phyloP scores from a whole-genome alignment of 176 grass and related monocot species.

The Melocanna baccifera region DNA sequence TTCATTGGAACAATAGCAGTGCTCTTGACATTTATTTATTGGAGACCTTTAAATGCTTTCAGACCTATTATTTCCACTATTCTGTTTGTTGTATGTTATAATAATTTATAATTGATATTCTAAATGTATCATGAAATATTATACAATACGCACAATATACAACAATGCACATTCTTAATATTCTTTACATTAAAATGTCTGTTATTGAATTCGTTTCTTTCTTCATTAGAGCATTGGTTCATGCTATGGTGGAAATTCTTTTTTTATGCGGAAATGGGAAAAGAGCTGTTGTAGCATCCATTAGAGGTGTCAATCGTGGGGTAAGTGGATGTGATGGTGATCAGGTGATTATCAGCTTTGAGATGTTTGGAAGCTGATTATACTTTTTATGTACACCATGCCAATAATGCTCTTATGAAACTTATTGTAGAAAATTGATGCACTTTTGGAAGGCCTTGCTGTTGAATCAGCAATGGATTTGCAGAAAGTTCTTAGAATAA shows the following conservation, averaged over 20 bases:
- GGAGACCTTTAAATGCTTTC: not conserved
- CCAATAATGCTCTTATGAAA: slow-evolving; percentile 32
- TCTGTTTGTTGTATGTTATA: not conserved
- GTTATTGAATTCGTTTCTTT: not conserved
- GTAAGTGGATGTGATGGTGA: slow-evolving; percentile 49
- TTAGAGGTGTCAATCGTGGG: slow-evolving; percentile 44
- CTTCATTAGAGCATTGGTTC: slow-evolving; percentile 86
- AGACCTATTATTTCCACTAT: slow-evolving; percentile 10
- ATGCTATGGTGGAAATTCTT: slow-evolving; percentile 96
- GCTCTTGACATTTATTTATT: slow-evolving; percentile 9
- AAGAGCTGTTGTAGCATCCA: slow-evolving; percentile 59
- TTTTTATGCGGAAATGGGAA: slow-evolving; percentile 83
- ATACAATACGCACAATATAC: not conserved
- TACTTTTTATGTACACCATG: slow-evolving; percentile 12
- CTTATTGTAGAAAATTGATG: slow-evolving; percentile 44
- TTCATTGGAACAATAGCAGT: not conserved
- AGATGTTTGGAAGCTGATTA: slow-evolving; percentile 29
- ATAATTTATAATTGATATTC: not conserved
- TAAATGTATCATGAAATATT: not conserved
- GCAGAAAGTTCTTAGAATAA: slow-evolving; percentile 79
- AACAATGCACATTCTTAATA: slow-evolving; percentile 20
- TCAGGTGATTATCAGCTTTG: slow-evolving; percentile 38
- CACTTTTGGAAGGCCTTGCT: slow-evolving; percentile 73
- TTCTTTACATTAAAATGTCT: slow-evolving; percentile 21
- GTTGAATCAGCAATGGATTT: slow-evolving; percentile 90